phyloP scores from a whole-genome alignment of 2,329 filamentous ascomycete genomes.

The Ophiostoma montium region DNA sequence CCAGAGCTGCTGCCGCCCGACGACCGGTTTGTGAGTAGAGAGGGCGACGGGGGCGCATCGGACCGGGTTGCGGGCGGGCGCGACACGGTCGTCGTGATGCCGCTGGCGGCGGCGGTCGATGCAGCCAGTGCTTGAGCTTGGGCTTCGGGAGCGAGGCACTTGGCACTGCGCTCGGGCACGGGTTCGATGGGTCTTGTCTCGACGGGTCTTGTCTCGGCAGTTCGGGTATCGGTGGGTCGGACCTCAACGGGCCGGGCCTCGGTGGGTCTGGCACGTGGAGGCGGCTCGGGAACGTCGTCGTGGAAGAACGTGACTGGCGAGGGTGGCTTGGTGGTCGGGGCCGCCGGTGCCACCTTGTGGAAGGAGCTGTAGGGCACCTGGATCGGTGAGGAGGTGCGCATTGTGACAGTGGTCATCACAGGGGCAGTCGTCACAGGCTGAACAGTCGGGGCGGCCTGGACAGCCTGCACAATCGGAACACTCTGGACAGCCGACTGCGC shows the following conservation, averaged over 20 bases:
- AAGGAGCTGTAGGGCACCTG: too few relatives aligned
- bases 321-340: not conserved
- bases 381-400: too few relatives aligned
- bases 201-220: not conserved
- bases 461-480: too few relatives aligned
- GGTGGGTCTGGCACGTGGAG: too few relatives aligned
- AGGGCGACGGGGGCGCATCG: constrained; percentile 4
- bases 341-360: too few relatives aligned
- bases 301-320: constrained; percentile 20
- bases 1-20: not conserved
- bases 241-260: too few relatives aligned
- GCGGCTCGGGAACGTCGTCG: constrained; percentile 23
- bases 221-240: too few relatives aligned
- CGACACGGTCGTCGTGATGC: not conserved
- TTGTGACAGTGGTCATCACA: too few relatives aligned
- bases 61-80: not conserved
- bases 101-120: not conserved
- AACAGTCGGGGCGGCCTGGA: too few relatives aligned
- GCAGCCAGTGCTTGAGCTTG: not conserved
- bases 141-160: too few relatives aligned
- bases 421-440: too few relatives aligned
- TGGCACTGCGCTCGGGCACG: constrained; percentile 14
- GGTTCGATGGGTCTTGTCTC: not conserved
- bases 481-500: too few relatives aligned
- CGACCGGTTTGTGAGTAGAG: not conserved